A percentile compares a stretch with the other conserved stretches of the same genome.
These are phyloP conservation scores for Heritiera littoralis DNA, from an alignment of 345 rosid genomes.

Conservation along the genomic window DNA sequence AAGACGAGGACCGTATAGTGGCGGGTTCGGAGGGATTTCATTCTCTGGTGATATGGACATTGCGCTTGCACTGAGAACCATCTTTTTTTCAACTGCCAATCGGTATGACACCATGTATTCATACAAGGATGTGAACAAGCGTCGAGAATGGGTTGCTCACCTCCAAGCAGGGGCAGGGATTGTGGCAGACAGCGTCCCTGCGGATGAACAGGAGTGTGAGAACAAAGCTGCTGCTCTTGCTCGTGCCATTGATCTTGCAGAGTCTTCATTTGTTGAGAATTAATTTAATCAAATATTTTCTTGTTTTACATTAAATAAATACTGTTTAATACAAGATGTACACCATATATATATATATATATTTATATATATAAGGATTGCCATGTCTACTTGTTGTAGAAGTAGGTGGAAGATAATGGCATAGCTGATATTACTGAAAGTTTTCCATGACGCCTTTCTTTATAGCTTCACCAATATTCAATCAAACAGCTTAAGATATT, in stretches of 20 bases:
- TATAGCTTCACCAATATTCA: too few species aligned
- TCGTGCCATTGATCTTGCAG: constrained; percentile 90
- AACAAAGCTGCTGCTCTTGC: constrained; percentile 93
- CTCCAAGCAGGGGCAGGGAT: constrained; percentile 93
- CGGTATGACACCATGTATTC: constrained; percentile 80
- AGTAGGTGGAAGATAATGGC: too few species aligned
- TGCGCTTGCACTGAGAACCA: constrained; percentile 78
- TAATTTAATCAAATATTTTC: background rate
- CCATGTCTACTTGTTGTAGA: too few species aligned
- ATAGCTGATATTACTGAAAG: too few species aligned
- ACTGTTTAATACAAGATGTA: too few species aligned
- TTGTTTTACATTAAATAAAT: too few species aligned
- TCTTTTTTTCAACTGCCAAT: constrained; percentile 66
- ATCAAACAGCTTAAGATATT: too few species aligned
- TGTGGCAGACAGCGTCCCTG: constrained; percentile 89
- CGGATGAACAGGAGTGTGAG: constrained; percentile 92
- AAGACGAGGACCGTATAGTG: constrained; percentile 52
- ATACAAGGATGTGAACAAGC: constrained; percentile 60
- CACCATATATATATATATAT: too few species aligned
- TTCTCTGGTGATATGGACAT: constrained; percentile 93
- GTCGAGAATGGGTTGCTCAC: constrained; percentile 86
- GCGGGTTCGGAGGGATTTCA: constrained; percentile 91
- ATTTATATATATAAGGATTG: too few species aligned
- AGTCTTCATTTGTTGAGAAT: constrained; percentile 69
- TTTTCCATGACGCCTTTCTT: too few species aligned